phyloP scores from a whole-genome alignment of 2,329 filamentous ascomycete species.

The Hymenoscyphus salicellus region DNA sequence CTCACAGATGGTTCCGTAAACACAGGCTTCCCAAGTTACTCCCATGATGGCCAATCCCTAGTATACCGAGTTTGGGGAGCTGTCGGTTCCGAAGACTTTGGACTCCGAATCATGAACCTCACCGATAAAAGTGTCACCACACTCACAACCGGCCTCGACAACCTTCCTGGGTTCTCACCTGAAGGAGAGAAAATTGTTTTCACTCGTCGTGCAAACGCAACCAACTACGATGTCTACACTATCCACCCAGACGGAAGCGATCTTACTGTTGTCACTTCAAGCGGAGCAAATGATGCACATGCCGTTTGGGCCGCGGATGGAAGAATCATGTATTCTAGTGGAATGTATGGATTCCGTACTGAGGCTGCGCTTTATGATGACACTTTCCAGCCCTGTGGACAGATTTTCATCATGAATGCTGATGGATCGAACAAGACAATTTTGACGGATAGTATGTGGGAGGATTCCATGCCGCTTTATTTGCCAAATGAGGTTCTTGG shows the following conservation, averaged over 20 bases:
- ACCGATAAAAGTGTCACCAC: constrained; percentile 28
- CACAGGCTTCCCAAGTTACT: constrained; percentile 42
- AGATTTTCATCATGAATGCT: constrained; percentile 44
- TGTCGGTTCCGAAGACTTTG: constrained; percentile 9
- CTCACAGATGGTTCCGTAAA: constrained; percentile 39
- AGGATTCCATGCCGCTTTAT: constrained; percentile 36
- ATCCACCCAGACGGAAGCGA: constrained; percentile 42
- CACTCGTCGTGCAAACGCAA: constrained; percentile 35
- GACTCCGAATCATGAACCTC: constrained; percentile 36
- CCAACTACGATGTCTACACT: constrained; percentile 42
- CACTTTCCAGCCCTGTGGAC: constrained; percentile 46
- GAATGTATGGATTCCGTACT: constrained; percentile 44
- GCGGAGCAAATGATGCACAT: constrained; percentile 43
- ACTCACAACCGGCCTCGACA: constrained; percentile 38
- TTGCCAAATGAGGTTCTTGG: constrained; percentile 17
- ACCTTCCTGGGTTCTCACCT: constrained; percentile 41
- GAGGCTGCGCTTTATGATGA: constrained; percentile 43
- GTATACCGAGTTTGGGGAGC: constrained; percentile 39
- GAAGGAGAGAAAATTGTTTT: constrained; percentile 42
- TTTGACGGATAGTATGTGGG: constrained; percentile 37
- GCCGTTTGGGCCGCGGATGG: constrained; percentile 45
- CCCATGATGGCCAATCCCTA: constrained; percentile 37
- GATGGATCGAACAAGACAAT: constrained; percentile 39
- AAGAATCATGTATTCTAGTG: constrained; percentile 41
- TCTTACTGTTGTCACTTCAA: constrained; percentile 36